phyloP scores from a whole-genome alignment of 805 yeast species.

The Candida ulmi region DNA sequence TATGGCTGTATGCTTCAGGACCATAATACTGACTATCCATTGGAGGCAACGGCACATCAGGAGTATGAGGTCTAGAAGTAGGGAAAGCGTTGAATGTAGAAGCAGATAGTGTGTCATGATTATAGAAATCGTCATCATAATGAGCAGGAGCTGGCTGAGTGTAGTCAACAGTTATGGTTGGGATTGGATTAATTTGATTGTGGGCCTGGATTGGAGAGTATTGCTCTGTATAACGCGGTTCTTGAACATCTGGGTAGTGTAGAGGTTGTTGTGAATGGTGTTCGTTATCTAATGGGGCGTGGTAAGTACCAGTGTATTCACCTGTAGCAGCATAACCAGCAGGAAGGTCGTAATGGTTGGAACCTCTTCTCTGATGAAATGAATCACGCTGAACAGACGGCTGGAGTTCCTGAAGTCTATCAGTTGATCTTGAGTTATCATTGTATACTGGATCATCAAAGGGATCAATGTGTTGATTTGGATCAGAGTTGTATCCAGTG shows the following conservation, averaged over 20 bases:
- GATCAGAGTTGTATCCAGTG: constrained; percentile 3
- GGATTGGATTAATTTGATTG: constrained; percentile 10
- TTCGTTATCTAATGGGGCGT: background rate
- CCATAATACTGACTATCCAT: background rate
- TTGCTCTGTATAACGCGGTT: constrained; percentile 11
- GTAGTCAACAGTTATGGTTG: constrained; percentile 7
- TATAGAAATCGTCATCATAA: constrained; percentile 14
- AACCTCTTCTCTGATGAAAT: constrained; percentile 11
- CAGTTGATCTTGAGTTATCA: constrained; percentile 11
- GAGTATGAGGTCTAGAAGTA: constrained; percentile 4
- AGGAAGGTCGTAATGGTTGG: constrained; percentile 2
- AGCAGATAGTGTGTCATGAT: constrained; percentile 9
- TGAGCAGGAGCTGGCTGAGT: constrained; percentile 1
- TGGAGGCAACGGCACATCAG: background rate
- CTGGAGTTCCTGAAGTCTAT: constrained; percentile 12
- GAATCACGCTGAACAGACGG: constrained; percentile 13
- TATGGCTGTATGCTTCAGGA: background rate
- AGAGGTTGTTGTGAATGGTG: constrained; percentile 5
- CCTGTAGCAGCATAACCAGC: constrained; percentile 1
- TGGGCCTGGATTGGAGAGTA: constrained; percentile 21
- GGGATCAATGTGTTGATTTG: constrained; percentile 9
- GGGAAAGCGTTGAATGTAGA: constrained; percentile 18
- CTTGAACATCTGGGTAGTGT: background rate
- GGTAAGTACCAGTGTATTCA: constrained; percentile 3
- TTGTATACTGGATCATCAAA: constrained; percentile 5